phyloP scores from a whole-genome alignment of 345 rosid species.

The Eucalyptus sideroxylon region DNA sequence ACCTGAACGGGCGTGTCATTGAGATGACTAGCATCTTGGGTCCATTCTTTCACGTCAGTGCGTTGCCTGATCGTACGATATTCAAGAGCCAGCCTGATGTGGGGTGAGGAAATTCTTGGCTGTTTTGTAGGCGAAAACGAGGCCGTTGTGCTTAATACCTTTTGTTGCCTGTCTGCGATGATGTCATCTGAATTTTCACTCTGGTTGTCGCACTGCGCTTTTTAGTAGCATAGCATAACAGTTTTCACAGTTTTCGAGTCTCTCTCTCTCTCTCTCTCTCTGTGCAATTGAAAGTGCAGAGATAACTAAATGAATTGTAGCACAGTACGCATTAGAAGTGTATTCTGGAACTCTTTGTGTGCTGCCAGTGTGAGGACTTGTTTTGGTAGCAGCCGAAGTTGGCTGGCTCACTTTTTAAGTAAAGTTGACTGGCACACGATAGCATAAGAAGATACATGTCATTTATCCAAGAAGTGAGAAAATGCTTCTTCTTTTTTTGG shows the following conservation, averaged over 20 bases:
- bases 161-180: not conserved
- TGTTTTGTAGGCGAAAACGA: not conserved
- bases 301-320: not conserved
- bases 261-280: not conserved
- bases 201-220: not conserved
- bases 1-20: constrained; percentile 82
- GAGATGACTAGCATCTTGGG: constrained; percentile 98
- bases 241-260: not conserved
- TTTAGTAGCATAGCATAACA: not conserved
- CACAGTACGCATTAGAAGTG: not conserved
- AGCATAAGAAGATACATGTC: not conserved
- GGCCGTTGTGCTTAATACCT: not conserved
- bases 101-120: constrained; percentile 50
- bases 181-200: not conserved
- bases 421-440: not conserved
- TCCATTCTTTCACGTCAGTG: constrained; percentile 93
- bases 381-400: not conserved
- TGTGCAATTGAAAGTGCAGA: not conserved
- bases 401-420: not conserved
- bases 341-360: not conserved
- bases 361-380: not conserved
- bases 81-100: constrained; percentile 97
- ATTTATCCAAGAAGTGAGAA: not conserved
- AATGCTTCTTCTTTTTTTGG: not conserved
- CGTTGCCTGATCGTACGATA: constrained; percentile 65